A percentile compares a stretch with the other conserved stretches of the same genome.
phyloP scores from a whole-genome alignment of 2,329 filamentous ascomycete species.

The Alternaria tenuissima region DNA sequence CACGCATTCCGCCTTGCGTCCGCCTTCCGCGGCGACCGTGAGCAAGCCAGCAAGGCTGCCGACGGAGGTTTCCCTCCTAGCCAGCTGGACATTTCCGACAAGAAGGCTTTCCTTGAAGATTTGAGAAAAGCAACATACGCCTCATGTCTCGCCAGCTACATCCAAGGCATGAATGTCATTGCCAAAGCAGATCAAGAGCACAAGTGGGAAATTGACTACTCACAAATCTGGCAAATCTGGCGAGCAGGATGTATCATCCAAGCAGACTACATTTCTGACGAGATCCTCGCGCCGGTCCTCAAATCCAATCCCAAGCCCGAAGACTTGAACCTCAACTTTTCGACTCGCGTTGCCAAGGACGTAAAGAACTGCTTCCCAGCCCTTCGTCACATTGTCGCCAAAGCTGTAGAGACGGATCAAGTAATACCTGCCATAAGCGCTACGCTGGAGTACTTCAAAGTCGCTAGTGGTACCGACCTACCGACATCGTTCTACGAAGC shows the following conservation, averaged over 20 bases:
- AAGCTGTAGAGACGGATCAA: slow-evolving; percentile 64
- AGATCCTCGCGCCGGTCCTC: slow-evolving; percentile 63
- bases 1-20: slow-evolving; percentile 72
- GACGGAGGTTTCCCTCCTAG: slow-evolving; percentile 53
- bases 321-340: slow-evolving; percentile 57
- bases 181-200: slow-evolving; percentile 65
- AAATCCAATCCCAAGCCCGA: slow-evolving; percentile 45
- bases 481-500: slow-evolving; percentile 76
- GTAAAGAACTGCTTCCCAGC: slow-evolving; percentile 60
- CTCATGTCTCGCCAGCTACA: slow-evolving; percentile 68
- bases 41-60: slow-evolving; percentile 59
- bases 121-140: slow-evolving; percentile 69
- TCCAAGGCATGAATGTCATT: slow-evolving; percentile 72
- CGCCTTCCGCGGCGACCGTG: slow-evolving; percentile 66
- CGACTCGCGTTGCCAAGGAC: slow-evolving; percentile 60
- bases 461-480: slow-evolving; percentile 65
- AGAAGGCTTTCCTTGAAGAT: slow-evolving; percentile 62
- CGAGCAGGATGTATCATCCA: slow-evolving; percentile 76
- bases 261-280: slow-evolving; percentile 67
- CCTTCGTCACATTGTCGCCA: slow-evolving; percentile 65
- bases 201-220: slow-evolving; percentile 66
- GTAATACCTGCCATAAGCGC: slow-evolving; percentile 68
- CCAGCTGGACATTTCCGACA: slow-evolving; percentile 40
- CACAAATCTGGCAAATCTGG: slow-evolving; percentile 68
- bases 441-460: slow-evolving; percentile 73